A percentile compares a stretch with the other conserved stretches of the same genome.
These are phyloP conservation scores for Cercophora sp. DNA, from an alignment of 495 filamentous ascomycete species.

Conservation along the genomic window DNA sequence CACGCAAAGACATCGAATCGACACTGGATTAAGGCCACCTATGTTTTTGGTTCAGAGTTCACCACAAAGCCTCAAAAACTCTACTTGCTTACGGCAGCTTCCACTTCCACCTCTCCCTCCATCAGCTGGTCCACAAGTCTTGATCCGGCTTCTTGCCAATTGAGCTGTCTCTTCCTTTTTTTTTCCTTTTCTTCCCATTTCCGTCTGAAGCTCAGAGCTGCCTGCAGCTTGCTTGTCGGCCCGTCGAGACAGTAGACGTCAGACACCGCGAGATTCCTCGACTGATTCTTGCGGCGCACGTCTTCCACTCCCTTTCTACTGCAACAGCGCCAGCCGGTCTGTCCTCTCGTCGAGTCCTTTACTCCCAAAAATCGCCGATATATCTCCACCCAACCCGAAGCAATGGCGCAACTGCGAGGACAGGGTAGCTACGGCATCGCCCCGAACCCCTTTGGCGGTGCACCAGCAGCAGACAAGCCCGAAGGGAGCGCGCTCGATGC, in stretches of 20 bases:
- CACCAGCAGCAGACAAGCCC: conserved; percentile 49
- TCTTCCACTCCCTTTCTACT: neutral
- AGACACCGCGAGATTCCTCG: neutral
- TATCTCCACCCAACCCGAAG: neutral
- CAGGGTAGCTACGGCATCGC: conserved; percentile 94
- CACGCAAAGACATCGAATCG: neutral
- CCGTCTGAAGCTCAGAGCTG: neutral
- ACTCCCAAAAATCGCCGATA: neutral
- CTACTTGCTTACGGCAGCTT: neutral
- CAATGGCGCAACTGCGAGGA: conserved; percentile 94
- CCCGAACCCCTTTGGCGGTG: conserved; percentile 64
- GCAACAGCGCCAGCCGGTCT: conserved; percentile 24
- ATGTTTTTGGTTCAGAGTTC: conserved; percentile 1
- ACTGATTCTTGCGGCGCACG: neutral
- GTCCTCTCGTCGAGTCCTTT: conserved; percentile 6
- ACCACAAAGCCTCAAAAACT: neutral
- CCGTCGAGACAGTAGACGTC: too few species aligned
- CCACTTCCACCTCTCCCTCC: neutral
- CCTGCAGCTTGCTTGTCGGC: neutral
- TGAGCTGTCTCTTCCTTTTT: neutral
- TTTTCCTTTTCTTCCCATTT: neutral
- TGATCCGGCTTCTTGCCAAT: neutral
- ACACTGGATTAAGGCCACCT: conserved; percentile 2
- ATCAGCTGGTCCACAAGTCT: neutral
- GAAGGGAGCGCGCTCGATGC: conserved; percentile 83